A percentile compares a stretch with the other conserved stretches of the same genome.
Evolutionary conservation across 176 grass and related monocot genomes (phyloP).

Genomic region (Oropetium thomaeum): DNA sequence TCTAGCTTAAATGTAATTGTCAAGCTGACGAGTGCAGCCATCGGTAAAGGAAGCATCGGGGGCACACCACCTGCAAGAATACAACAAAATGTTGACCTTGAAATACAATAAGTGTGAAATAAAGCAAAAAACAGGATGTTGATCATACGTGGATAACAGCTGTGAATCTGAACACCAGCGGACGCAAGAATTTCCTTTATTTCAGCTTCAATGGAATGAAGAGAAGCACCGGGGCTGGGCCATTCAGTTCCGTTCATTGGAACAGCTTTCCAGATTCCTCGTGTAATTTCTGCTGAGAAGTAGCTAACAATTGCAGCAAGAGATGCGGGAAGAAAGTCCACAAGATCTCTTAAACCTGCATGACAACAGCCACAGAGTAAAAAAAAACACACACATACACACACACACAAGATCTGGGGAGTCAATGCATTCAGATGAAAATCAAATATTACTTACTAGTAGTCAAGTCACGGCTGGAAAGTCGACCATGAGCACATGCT

Average conservation of each 20-base stretch:
- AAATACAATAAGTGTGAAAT: background rate
- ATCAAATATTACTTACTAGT: constrained; percentile 56
- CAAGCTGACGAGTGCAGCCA: constrained; percentile 94
- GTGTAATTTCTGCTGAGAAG: constrained; percentile 98
- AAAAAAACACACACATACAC: too few species aligned
- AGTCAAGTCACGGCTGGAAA: constrained; percentile 92
- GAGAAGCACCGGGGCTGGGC: constrained; percentile 71
- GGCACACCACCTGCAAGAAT: constrained; percentile 72
- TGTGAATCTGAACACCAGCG: constrained; percentile 84
- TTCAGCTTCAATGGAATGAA: constrained; percentile 91
- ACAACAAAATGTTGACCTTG: background rate
- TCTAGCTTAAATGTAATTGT: constrained; percentile 99
- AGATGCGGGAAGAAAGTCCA: constrained; percentile 97
- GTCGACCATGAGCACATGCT: constrained; percentile 87
- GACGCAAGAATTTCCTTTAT: constrained; percentile 92
- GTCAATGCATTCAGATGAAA: constrained; percentile 18
- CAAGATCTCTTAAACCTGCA: constrained; percentile 92
- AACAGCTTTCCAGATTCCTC: constrained; percentile 97
- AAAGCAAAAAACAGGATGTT: constrained; percentile 10
- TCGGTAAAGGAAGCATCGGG: constrained; percentile 93
- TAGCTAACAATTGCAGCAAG: constrained; percentile 86
- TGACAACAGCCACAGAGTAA: background rate
- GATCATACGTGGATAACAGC: constrained; percentile 84
- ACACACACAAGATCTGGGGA: background rate
- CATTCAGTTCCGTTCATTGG: constrained; percentile 96